Evolutionary conservation across 768 basidiomycete species (phyloP), one percentile per base, ranked within the genome.

Genomic region (Baorangia bicolor): DNA sequence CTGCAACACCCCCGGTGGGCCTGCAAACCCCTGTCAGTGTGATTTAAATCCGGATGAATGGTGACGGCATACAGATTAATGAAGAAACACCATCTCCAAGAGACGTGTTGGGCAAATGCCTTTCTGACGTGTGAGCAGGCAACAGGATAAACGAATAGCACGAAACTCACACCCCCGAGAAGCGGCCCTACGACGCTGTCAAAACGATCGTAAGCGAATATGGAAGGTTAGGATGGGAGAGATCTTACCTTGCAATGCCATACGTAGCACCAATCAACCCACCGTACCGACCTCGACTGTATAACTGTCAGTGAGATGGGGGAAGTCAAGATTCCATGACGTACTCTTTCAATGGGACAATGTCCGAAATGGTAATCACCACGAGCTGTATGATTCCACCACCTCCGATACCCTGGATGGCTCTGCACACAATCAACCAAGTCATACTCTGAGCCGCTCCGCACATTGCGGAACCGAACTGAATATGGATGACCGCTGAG

Each of bases 61-160:
- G n/a, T n/a, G n/a, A n/a, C n/a, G n/a, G n/a, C n/a, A n/a, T 64
- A 86, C 86, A 89, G 60, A 62, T 88, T 88, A 58, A 89, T 84
- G 65, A 81, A 88, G 69, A 90, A 88, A 63, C 86, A 87, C 90
- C 89, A 91, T 74, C 90, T 71, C 90, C 90, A 92, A 0, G 83
- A 77, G 18, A 84, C 85, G 64, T 87, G 84, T 65, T 90, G 84
- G 0, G 88, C n/a, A n/a, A n/a, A n/a, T n/a, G n/a, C n/a, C n/a
- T n/a, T n/a, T n/a, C n/a, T n/a, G n/a, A n/a, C n/a, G n/a, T 25
- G 12, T 27, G 30, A 25, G 35, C 47, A 23, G 33, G 14, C 8
- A 11, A 18, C 12, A 16, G n/a, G 18, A 18, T 11, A 11, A 7
- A 9, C 5, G 14, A 4, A 23, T 35, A 4, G 6, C 8, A 42